phyloP scores from a whole-genome alignment of 768 basidiomycete species.

The Termitomyces sp. region DNA sequence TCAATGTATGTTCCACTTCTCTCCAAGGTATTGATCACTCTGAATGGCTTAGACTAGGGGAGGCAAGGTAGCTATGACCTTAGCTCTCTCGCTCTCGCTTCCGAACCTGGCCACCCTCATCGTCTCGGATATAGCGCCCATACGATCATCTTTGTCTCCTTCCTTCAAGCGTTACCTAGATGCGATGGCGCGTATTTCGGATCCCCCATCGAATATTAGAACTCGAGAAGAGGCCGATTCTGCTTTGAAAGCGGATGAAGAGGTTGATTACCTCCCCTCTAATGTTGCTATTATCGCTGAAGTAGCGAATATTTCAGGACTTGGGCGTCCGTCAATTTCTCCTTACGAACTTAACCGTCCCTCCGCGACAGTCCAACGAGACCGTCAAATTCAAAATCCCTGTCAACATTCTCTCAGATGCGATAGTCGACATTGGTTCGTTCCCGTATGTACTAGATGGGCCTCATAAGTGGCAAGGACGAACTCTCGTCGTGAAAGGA shows the following conservation, averaged over 20 bases:
- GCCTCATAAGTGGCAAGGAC: constrained; percentile 47
- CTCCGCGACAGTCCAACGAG: neutral
- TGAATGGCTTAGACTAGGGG: constrained; percentile 46
- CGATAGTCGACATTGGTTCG: constrained; percentile 59
- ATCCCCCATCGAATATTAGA: constrained; percentile 35
- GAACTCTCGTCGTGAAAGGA: constrained; percentile 73
- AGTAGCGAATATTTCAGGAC: constrained; percentile 40
- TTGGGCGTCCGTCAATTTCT: constrained; percentile 69
- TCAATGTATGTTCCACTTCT: constrained; percentile 61
- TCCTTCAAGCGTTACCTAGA: constrained; percentile 64
- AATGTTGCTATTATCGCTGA: neutral
- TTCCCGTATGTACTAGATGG: constrained; percentile 64
- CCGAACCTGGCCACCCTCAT: constrained; percentile 41
- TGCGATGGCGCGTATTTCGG: constrained; percentile 68
- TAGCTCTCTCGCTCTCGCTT: constrained; percentile 47
- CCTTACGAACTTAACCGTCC: constrained; percentile 60
- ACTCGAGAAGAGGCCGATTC: constrained; percentile 64
- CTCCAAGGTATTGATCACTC: neutral
- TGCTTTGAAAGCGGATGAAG: constrained; percentile 58
- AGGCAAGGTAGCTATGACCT: constrained; percentile 75
- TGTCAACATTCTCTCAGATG: constrained; percentile 52
- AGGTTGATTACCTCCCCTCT: constrained; percentile 32
- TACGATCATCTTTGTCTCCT: constrained; percentile 44
- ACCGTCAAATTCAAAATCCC: constrained; percentile 69
- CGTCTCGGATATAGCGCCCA: constrained; percentile 79